Percentiles rank a stretch among this genome's conserved stretches.
Evolutionary conservation across 208 protist species (phyloP).

Genomic region (Wallacemonas sp.): DNA sequence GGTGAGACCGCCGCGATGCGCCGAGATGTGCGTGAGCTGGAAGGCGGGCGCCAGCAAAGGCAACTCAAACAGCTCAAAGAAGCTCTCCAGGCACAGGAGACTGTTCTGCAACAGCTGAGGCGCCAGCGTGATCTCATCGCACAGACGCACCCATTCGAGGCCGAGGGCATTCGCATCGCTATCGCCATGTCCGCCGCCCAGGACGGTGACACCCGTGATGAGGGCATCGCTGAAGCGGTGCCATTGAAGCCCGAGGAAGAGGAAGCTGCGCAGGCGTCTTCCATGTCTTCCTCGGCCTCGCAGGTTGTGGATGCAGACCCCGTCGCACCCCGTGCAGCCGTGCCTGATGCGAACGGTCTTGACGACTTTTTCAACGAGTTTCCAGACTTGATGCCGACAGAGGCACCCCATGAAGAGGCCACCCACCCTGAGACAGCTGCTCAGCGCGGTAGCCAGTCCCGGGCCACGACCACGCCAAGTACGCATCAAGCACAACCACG

Average conservation of each 20-base stretch:
- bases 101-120: constrained; percentile 22
- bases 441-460: too few relatives aligned
- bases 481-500: background rate
- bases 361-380: constrained; percentile 15
- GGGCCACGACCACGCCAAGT: too few relatives aligned
- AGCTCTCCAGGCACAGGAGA: constrained; percentile 2
- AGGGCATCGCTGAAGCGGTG: constrained; percentile 5
- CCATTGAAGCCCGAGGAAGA: background rate
- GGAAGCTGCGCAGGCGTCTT: background rate
- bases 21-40: constrained; percentile 35
- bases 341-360: too few relatives aligned
- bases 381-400: background rate
- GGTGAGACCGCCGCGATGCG: constrained; percentile 22
- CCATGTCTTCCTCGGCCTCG: too few relatives aligned
- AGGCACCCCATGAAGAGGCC: background rate
- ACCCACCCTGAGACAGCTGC: background rate
- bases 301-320: too few relatives aligned
- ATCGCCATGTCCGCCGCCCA: constrained; percentile 10
- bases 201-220: background rate
- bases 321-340: too few relatives aligned
- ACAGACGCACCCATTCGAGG: constrained; percentile 24
- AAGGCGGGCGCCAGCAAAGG: constrained; percentile 31
- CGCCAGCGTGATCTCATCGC: constrained; percentile 31
- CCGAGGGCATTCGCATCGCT: constrained; percentile 22
- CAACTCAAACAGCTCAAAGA: constrained; percentile 35